Evolutionary conservation across 805 yeast species (phyloP).

Genomic region (Barnettozyma sp.): DNA sequence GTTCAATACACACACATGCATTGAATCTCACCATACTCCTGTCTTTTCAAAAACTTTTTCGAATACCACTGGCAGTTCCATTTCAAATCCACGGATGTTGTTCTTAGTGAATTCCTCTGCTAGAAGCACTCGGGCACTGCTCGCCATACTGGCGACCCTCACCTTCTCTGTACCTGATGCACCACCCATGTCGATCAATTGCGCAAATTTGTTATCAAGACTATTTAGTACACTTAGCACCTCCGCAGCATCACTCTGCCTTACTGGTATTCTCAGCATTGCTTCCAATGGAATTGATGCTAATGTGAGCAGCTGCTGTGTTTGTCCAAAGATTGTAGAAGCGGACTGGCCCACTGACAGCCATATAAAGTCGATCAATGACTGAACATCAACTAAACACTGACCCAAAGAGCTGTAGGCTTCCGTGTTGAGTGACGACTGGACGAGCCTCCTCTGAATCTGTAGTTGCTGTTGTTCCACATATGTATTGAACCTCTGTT

Average conservation of each 20-base stretch:
- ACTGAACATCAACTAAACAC: slow-evolving; percentile 39
- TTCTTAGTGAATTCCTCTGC: slow-evolving; percentile 30
- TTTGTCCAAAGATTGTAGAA: slow-evolving; percentile 46
- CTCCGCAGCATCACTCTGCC: slow-evolving; percentile 25
- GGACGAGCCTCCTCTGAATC: slow-evolving; percentile 48
- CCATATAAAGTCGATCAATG: slow-evolving; percentile 54
- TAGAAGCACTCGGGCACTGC: slow-evolving; percentile 40
- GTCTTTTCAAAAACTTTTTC: slow-evolving; percentile 36
- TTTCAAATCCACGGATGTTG: slow-evolving; percentile 35
- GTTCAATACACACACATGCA: neutral
- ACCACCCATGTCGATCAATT: slow-evolving; percentile 29
- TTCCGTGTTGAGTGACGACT: slow-evolving; percentile 30
- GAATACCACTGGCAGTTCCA: slow-evolving; percentile 39
- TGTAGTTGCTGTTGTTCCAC: slow-evolving; percentile 47
- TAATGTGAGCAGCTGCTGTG: slow-evolving; percentile 51
- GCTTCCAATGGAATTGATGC: slow-evolving; percentile 66
- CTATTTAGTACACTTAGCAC: slow-evolving; percentile 33
- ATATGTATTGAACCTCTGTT: slow-evolving; percentile 46
- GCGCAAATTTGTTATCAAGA: slow-evolving; percentile 36
- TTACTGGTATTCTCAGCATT: slow-evolving; percentile 36
- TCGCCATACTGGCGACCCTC: slow-evolving; percentile 45
- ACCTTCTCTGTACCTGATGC: slow-evolving; percentile 45
- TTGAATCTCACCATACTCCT: slow-evolving; percentile 18
- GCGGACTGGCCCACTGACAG: slow-evolving; percentile 41
- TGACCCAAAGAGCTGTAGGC: slow-evolving; percentile 28